Evolutionary conservation across 352 stramenopile species (phyloP).

Genomic region (Pythium sukuiense): DNA sequence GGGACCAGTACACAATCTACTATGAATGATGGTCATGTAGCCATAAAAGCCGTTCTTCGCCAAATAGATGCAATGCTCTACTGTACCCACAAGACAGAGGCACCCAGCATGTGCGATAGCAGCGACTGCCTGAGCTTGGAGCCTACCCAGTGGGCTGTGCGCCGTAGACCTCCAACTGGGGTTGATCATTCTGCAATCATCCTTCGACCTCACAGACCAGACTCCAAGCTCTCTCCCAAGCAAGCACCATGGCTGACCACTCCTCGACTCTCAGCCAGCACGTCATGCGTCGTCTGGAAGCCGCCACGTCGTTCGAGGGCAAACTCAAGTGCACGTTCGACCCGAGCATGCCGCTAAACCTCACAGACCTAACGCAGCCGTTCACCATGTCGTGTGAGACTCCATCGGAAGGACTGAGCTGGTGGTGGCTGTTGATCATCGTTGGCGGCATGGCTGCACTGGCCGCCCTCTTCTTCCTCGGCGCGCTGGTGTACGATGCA

Average conservation of each 20-base stretch:
- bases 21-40: too few species aligned
- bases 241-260: background rate
- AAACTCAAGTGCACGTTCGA: background rate
- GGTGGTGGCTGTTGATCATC: background rate
- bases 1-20: too few species aligned
- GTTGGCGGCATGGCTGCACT: background rate
- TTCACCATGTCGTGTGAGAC: slow-evolving; percentile 1
- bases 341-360: background rate
- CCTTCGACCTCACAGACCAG: background rate
- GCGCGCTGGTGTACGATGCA: background rate
- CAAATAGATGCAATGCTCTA: too few species aligned
- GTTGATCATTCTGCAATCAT: background rate
- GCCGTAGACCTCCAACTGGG: too few species aligned
- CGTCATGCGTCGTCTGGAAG: background rate
- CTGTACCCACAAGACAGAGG: too few species aligned
- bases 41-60: too few species aligned
- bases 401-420: background rate
- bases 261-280: background rate
- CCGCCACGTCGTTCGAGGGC: background rate
- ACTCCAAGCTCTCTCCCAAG: background rate
- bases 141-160: too few species aligned
- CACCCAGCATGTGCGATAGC: too few species aligned
- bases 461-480: background rate
- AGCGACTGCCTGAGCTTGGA: too few species aligned
- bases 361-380: background rate